phyloP scores from a whole-genome alignment of 106 monocot species.

The Dioscorea alata region DNA sequence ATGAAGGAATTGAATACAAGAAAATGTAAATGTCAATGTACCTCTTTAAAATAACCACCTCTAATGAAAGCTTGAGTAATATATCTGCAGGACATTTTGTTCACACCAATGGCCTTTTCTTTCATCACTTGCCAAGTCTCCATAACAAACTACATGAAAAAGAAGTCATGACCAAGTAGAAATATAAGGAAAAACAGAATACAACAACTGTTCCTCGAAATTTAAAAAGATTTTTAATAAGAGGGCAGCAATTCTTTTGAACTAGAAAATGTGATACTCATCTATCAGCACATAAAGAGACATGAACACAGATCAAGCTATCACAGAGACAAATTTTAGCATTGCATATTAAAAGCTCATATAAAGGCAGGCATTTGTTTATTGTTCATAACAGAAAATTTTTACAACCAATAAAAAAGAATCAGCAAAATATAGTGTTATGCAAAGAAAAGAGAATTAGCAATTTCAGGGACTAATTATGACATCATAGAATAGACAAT shows the following conservation, averaged over 20 bases:
- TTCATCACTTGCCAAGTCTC: slow-evolving; percentile 83
- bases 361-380: too few relatives aligned
- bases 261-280: neutral
- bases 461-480: too few relatives aligned
- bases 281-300: neutral
- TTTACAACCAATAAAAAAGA: too few relatives aligned
- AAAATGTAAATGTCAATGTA: slow-evolving; percentile 12
- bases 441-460: too few relatives aligned
- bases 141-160: slow-evolving; percentile 62
- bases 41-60: slow-evolving; percentile 81
- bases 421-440: too few relatives aligned
- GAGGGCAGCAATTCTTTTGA: neutral
- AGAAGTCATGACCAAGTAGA: neutral
- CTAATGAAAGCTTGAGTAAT: slow-evolving; percentile 62
- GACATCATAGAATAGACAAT: too few relatives aligned
- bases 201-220: neutral
- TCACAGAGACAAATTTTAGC: neutral
- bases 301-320: neutral
- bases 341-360: too few relatives aligned
- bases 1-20: neutral
- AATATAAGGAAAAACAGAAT: slow-evolving; percentile 3
- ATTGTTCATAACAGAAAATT: too few relatives aligned
- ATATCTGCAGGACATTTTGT: slow-evolving; percentile 39
- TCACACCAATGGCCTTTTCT: slow-evolving; percentile 32
- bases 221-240: neutral